Conservation (phyloP, 2,329 filamentous ascomycete species). For the Tolypocladium capitatum region DNA sequence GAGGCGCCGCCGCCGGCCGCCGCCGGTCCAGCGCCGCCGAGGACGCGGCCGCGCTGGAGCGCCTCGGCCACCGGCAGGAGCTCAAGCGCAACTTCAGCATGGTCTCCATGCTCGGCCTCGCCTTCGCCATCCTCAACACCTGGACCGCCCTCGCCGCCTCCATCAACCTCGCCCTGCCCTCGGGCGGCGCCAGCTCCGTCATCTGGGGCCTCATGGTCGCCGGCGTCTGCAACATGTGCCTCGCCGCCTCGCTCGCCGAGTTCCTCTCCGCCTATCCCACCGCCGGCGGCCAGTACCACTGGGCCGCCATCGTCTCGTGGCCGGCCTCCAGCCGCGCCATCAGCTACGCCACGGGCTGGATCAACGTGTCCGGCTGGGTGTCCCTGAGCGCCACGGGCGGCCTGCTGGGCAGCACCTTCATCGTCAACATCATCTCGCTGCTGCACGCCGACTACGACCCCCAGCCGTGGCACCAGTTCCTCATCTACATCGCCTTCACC, state of each 20-base stretch:
- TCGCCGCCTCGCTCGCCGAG: constrained; percentile 57
- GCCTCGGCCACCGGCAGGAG: constrained; percentile 34
- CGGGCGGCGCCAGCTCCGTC: constrained; percentile 56
- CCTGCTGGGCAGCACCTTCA: constrained; percentile 52
- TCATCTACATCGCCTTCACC: constrained; percentile 56
- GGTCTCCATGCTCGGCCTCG: constrained; percentile 32
- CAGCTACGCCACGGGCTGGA: constrained; percentile 62
- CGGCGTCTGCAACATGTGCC: constrained; percentile 55
- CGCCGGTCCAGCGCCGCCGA: constrained; percentile 3
- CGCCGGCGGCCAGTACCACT: constrained; percentile 55
- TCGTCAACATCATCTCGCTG: constrained; percentile 51
- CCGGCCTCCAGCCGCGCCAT: constrained; percentile 46
- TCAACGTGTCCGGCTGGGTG: constrained; percentile 60
- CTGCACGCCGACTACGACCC: constrained; percentile 43
- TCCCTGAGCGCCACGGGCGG: constrained; percentile 55
- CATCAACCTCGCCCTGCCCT: constrained; percentile 42
- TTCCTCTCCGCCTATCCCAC: constrained; percentile 53
- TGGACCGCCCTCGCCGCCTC: constrained; percentile 36
- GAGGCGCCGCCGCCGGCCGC: too few relatives aligned
- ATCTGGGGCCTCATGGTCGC: constrained; percentile 56
- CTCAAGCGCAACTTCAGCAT: constrained; percentile 36
- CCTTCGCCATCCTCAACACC: constrained; percentile 36
- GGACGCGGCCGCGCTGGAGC: constrained; percentile 26
- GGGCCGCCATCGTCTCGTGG: constrained; percentile 54
- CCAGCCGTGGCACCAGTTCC: constrained; percentile 57